These are phyloP conservation scores for Fusarium falciforme DNA, from an alignment of 2,329 filamentous ascomycete species.

Conservation along the genomic window DNA sequence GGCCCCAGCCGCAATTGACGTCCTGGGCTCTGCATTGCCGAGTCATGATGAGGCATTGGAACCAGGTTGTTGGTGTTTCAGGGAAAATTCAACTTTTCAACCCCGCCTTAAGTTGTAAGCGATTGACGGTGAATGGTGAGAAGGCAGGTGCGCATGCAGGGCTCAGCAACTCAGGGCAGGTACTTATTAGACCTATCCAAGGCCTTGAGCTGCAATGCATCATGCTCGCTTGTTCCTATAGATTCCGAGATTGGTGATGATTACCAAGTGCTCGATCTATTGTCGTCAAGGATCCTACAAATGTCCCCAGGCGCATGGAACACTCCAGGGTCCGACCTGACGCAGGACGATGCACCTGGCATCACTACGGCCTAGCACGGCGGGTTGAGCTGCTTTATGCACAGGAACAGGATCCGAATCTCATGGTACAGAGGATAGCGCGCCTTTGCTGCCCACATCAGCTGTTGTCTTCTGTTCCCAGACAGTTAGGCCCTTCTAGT, in stretches of 20 bases:
- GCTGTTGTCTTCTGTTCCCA: slow-evolving; percentile 34
- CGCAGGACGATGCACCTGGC: background rate
- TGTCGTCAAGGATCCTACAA: background rate
- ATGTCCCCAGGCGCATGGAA: slow-evolving; percentile 24
- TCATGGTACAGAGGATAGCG: slow-evolving; percentile 20
- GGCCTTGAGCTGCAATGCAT: background rate
- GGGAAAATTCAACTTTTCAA: slow-evolving; percentile 10
- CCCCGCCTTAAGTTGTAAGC: slow-evolving; percentile 15
- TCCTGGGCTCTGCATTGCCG: slow-evolving; percentile 5
- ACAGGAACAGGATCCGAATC: slow-evolving; percentile 19
- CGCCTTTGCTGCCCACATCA: slow-evolving; percentile 27
- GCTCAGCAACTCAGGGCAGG: background rate
- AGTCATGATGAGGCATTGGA: slow-evolving; percentile 31
- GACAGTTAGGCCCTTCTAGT: slow-evolving; percentile 25
- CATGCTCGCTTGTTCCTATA: slow-evolving; percentile 7
- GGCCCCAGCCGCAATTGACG: slow-evolving; percentile 8
- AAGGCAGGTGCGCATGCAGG: background rate
- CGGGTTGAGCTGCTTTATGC: slow-evolving; percentile 13
- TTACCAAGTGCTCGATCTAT: background rate
- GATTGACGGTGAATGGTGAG: slow-evolving; percentile 16
- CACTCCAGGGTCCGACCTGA: slow-evolving; percentile 12
- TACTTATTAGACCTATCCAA: background rate
- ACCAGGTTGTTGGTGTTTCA: slow-evolving; percentile 31
- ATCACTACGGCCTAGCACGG: background rate
- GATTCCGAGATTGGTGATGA: slow-evolving; percentile 3